phyloP scores from a whole-genome alignment of 805 yeast species.

The Kuraishia floccosa region DNA sequence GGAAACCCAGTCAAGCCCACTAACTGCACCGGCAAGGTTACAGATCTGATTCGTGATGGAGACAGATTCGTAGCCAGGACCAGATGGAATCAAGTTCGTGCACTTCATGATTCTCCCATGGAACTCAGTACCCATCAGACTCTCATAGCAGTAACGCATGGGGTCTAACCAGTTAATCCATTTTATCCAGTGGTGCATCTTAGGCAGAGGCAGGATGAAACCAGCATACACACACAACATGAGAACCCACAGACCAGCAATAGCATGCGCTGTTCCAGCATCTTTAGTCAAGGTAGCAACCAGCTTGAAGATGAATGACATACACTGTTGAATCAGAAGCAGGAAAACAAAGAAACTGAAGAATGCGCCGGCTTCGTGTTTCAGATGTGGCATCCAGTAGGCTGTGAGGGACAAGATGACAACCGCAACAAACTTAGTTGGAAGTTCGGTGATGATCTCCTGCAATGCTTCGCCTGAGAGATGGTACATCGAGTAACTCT shows the following conservation, averaged over 20 bases:
- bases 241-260: constrained; percentile 42
- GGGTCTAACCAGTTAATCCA: constrained; percentile 44
- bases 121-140: constrained; percentile 47
- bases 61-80: constrained; percentile 34
- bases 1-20: constrained; percentile 38
- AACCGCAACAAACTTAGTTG: constrained; percentile 40
- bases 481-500: constrained; percentile 46
- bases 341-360: constrained; percentile 36
- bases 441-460: constrained; percentile 43
- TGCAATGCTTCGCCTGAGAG: constrained; percentile 60
- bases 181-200: constrained; percentile 52
- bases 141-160: constrained; percentile 35
- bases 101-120: constrained; percentile 41
- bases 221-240: constrained; percentile 49
- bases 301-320: constrained; percentile 40
- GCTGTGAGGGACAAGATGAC: constrained; percentile 29
- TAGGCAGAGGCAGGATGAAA: constrained; percentile 27
- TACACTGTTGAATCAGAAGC: constrained; percentile 36
- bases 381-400: constrained; percentile 45
- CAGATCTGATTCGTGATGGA: constrained; percentile 35
- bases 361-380: constrained; percentile 41
- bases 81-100: constrained; percentile 40
- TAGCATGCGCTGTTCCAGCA: constrained; percentile 44
- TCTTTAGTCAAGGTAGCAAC: constrained; percentile 41
- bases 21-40: constrained; percentile 42